These are phyloP conservation scores for Truncatella angustata DNA, from an alignment of 2,329 filamentous ascomycete species.

Conservation along the genomic window DNA sequence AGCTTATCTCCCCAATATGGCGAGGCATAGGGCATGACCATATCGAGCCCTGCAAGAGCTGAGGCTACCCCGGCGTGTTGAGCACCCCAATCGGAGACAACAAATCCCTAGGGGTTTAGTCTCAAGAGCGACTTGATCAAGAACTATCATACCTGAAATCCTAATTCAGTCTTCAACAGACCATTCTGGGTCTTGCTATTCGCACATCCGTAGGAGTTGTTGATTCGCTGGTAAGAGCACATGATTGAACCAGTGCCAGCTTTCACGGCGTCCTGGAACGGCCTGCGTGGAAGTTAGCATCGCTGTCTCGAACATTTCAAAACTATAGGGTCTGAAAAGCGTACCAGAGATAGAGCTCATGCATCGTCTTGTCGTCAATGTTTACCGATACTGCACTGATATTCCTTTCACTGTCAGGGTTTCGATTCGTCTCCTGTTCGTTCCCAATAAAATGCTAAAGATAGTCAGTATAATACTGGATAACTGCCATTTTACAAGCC, in stretches of 20 bases:
- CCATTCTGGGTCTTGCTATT: constrained; percentile 68
- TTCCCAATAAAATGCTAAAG: constrained; percentile 61
- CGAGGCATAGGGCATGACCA: constrained; percentile 60
- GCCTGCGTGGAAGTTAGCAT: background rate
- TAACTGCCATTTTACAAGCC: background rate
- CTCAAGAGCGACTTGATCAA: too few relatives aligned
- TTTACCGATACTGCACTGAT: constrained; percentile 45
- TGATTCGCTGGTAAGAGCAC: constrained; percentile 69
- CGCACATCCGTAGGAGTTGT: constrained; percentile 69
- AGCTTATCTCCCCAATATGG: constrained; percentile 52
- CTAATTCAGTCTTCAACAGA: constrained; percentile 61
- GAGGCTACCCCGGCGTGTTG: constrained; percentile 63
- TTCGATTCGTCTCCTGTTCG: constrained; percentile 74
- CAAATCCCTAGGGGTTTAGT: constrained; percentile 46
- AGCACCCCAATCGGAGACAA: constrained; percentile 67
- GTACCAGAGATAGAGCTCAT: constrained; percentile 64
- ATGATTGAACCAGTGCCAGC: constrained; percentile 58
- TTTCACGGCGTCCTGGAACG: constrained; percentile 18
- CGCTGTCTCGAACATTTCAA: background rate
- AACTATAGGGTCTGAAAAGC: constrained; percentile 10
- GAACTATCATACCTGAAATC: constrained; percentile 43
- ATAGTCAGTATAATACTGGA: background rate
- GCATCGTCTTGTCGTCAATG: constrained; percentile 58
- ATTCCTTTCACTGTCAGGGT: constrained; percentile 56
- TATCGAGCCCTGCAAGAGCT: constrained; percentile 66